A percentile compares a stretch with the other conserved stretches of the same genome.
These are phyloP conservation scores for Cystofilobasidium capitatum DNA, from an alignment of 768 basidiomycete genomes.

Conservation along the genomic window DNA sequence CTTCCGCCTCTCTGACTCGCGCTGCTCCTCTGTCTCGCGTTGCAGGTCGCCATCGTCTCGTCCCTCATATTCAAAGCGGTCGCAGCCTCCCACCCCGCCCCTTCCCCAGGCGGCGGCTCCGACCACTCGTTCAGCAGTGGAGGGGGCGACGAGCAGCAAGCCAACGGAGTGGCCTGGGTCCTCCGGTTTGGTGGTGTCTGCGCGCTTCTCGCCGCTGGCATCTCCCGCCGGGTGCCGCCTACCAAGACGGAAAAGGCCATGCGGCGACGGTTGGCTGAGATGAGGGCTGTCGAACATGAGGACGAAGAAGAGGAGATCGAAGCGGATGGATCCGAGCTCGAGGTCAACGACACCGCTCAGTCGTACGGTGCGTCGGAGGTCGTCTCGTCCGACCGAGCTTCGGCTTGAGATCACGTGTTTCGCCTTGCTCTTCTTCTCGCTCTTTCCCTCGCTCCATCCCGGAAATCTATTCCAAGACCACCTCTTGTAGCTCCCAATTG, in stretches of 20 bases:
- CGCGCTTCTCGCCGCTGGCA: constrained; percentile 64
- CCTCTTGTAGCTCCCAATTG: no score
- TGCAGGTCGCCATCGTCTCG: constrained; percentile 70
- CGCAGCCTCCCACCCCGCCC: constrained; percentile 44
- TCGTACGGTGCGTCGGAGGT: not conserved
- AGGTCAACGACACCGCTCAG: not conserved
- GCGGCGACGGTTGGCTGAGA: constrained; percentile 65
- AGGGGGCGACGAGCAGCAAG: not conserved
- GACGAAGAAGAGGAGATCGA: constrained; percentile 28
- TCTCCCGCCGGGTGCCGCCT: constrained; percentile 72
- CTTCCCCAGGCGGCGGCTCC: constrained; percentile 44
- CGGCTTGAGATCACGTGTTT: no score
- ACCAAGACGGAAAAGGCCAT: constrained; percentile 88
- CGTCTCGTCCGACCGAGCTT: not conserved
- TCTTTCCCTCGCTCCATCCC: no score
- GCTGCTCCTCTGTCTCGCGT: not conserved
- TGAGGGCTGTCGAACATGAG: constrained; percentile 64
- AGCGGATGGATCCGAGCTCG: not conserved
- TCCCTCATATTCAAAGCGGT: constrained; percentile 75
- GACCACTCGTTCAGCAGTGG: not conserved
- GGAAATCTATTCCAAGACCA: no score
- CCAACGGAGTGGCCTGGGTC: constrained; percentile 83
- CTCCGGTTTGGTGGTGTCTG: constrained; percentile 83
- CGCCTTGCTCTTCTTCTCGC: no score
- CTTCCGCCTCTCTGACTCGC: constrained; percentile 1